A percentile compares a stretch with the other conserved stretches of the same genome.
Evolutionary conservation across 2,329 filamentous ascomycete species (phyloP).

Genomic region (Colletotrichum sp.): DNA sequence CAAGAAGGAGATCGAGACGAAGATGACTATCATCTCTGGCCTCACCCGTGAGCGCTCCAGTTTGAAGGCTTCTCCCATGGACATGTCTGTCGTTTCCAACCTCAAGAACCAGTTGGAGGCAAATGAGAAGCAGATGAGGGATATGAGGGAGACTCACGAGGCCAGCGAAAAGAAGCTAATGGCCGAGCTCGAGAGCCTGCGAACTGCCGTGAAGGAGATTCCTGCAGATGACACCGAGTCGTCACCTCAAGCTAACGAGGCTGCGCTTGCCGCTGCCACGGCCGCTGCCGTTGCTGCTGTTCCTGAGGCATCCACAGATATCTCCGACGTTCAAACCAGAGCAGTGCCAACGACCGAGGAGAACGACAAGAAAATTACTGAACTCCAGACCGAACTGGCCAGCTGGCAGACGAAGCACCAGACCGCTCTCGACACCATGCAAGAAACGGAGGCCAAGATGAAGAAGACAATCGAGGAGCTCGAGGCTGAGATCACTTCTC

Average conservation of each 20-base stretch:
- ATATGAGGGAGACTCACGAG: constrained; percentile 75
- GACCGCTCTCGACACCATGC: constrained; percentile 71
- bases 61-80: constrained; percentile 81
- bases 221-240: not conserved
- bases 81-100: constrained; percentile 87
- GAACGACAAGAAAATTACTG: constrained; percentile 64
- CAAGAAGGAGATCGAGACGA: constrained; percentile 96
- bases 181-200: constrained; percentile 73
- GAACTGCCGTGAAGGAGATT: constrained; percentile 48
- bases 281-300: constrained; percentile 9
- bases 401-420: constrained; percentile 81
- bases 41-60: constrained; percentile 92
- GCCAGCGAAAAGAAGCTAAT: constrained; percentile 77
- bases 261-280: constrained; percentile 13
- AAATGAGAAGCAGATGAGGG: constrained; percentile 80
- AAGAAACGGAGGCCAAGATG: constrained; percentile 75
- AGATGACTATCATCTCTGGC: constrained; percentile 94
- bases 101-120: constrained; percentile 88
- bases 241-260: not conserved
- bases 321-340: constrained; percentile 33
- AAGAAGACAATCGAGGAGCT: constrained; percentile 75
- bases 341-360: constrained; percentile 36
- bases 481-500: constrained; percentile 62
- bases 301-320: constrained; percentile 17
- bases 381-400: constrained; percentile 74